Conservation (phyloP, 228 moss, liverwort and hornwort genomes). For the Sphagnum magellanicum region DNA sequence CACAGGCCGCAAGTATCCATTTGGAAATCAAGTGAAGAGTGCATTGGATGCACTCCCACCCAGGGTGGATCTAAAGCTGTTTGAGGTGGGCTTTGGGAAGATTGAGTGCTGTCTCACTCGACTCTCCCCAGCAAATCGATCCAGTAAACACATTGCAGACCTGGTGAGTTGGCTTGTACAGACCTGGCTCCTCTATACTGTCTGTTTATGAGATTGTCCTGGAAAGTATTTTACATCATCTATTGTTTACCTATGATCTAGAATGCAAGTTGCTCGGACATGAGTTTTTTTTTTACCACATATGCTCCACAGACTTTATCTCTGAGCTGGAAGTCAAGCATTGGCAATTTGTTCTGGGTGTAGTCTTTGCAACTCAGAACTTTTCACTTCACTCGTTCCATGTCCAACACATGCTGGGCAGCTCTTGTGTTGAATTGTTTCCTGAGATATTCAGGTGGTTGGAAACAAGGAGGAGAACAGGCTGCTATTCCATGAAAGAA, state of each 20-base stretch:
- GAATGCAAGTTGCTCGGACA: too few relatives aligned
- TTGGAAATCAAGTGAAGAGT: conserved; percentile 82
- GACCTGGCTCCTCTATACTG: neutral
- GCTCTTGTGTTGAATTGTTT: neutral
- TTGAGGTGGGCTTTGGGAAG: conserved; percentile 32
- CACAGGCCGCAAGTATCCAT: conserved; percentile 82
- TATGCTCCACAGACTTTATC: too few relatives aligned
- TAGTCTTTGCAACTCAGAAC: too few relatives aligned
- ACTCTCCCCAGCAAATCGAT: conserved; percentile 19
- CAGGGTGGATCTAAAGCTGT: conserved; percentile 58
- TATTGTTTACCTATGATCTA: neutral
- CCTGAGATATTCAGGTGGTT: conserved; percentile 44
- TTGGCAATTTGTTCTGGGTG: too few relatives aligned
- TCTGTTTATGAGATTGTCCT: neutral
- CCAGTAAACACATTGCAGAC: conserved; percentile 72
- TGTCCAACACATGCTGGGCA: too few relatives aligned
- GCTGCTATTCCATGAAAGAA: conserved; percentile 69
- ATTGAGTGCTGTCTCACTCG: conserved; percentile 69
- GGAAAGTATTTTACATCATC: neutral
- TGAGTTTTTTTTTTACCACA: too few relatives aligned
- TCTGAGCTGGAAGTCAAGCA: too few relatives aligned
- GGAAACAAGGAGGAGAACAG: conserved; percentile 62
- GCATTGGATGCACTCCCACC: conserved; percentile 61
- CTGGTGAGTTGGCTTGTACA: conserved; percentile 49
- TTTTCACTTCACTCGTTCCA: too few relatives aligned